Base-by-base conservation (phyloP, 2,329 filamentous ascomycete genomes). In the Colletotrichum sp. region DNA sequence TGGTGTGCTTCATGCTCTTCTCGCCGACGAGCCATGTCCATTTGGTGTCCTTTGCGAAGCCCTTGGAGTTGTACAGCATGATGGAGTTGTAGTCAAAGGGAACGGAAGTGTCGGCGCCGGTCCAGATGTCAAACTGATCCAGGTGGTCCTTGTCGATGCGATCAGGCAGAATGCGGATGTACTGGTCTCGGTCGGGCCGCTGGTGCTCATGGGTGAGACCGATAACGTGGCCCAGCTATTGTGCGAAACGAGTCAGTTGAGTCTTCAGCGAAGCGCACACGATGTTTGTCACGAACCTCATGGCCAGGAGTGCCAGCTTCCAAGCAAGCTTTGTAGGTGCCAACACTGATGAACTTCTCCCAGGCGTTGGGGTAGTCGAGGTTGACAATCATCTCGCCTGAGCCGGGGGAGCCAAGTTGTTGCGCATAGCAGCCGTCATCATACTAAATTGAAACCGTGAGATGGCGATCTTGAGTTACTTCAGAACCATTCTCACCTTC, bases 41-140 rank as follows among this genome's bases (percentile, higher is more conserved):
- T 2, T 18, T 13, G 68, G 64, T 71, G 30, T n/a, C 12, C 28
- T 39, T 72, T 18, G 64, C 36, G 26, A 60, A 68, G 21, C 26
- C 70, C 15, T 68, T 68, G n/a, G 18, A 24, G 6, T 34, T 9
- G 65, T 63, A 73, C 5, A 73, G 21, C 71, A 73, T 73, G 66
- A 73, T 55, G 13, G 71, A 73, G 39, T 73, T 73, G 39, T 73
- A 73, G 71, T 73, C 71, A 4, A 73, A 73, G 2, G 71, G 71
- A 2, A 73, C 12, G 6, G 71, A 73, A 3, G 28, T 52, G 18
- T 63, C 18, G 12, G 71, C 70, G 6, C 6, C 3, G 8, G 1
- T 1, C 2, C 21, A 2, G 26, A 62, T 55, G 3, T 5, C 8
- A 21, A 63, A 73, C 39, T 70, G 65, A 9, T 30, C 12, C 24